These are phyloP conservation scores for Angomonas ambiguus DNA, from an alignment of 208 protist genomes.

Conservation along the genomic window DNA sequence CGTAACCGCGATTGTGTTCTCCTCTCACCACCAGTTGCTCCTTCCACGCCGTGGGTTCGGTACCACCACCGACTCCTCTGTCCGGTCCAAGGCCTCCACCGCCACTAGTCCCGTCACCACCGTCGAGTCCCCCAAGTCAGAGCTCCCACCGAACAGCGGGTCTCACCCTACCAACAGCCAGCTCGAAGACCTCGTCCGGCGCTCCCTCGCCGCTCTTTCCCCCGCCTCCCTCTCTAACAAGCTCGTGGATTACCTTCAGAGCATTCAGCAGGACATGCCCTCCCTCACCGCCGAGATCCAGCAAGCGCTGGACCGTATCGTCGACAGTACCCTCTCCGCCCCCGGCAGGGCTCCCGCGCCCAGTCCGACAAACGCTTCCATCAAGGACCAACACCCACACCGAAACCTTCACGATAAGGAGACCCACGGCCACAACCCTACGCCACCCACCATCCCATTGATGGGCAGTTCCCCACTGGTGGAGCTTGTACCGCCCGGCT, in stretches of 20 bases:
- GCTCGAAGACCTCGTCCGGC: conserved; percentile 60
- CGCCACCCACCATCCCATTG: not conserved
- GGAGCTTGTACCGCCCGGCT: too few relatives aligned
- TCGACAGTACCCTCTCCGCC: conserved; percentile 51
- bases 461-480: not conserved
- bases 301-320: conserved; percentile 56
- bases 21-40: not conserved
- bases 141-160: not conserved
- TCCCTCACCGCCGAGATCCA: conserved; percentile 47
- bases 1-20: conserved; percentile 57
- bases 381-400: conserved; percentile 2
- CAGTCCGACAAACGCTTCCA: not conserved
- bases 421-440: not conserved
- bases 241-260: conserved; percentile 52
- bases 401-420: not conserved
- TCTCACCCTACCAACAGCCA: not conserved
- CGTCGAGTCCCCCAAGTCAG: not conserved
- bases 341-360: not conserved
- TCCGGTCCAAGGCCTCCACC: not conserved
- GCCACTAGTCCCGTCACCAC: not conserved
- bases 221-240: conserved; percentile 56
- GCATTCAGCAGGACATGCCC: conserved; percentile 50
- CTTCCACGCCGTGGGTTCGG: not conserved
- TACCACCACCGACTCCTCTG: not conserved
- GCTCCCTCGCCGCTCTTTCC: conserved; percentile 59